phyloP scores from a whole-genome alignment of 2,329 filamentous ascomycete species.

The Ceratocystis colombiana region DNA sequence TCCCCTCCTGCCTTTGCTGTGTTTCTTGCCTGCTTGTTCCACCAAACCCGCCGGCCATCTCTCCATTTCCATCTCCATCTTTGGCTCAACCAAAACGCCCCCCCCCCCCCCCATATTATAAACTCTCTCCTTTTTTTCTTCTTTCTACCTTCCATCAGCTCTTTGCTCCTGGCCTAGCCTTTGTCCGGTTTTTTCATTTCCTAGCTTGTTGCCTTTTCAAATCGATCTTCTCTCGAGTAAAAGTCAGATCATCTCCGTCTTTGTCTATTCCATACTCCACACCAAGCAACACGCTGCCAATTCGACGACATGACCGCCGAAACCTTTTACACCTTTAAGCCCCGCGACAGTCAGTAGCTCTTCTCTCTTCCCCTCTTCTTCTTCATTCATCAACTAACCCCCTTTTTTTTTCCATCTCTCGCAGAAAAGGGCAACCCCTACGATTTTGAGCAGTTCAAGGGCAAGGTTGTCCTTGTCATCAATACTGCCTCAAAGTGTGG shows the following conservation, averaged over 20 bases:
- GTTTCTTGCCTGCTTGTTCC: background rate
- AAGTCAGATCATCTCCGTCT: background rate
- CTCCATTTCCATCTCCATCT: no score
- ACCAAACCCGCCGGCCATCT: no score
- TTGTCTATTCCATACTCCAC: background rate
- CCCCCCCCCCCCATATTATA: no score
- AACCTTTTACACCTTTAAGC: constrained; percentile 71
- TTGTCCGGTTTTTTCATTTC: background rate
- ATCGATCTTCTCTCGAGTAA: background rate
- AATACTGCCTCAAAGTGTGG: constrained; percentile 99
- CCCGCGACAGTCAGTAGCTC: constrained; percentile 59
- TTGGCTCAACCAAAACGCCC: no score
- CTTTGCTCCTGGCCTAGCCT: background rate
- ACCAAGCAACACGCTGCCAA: constrained; percentile 1
- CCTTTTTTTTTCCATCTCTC: constrained; percentile 17
- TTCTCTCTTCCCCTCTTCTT: background rate
- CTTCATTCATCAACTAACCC: background rate
- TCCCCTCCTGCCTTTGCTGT: background rate
- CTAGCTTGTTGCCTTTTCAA: background rate
- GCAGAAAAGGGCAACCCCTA: constrained; percentile 54
- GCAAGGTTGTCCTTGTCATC: constrained; percentile 90
- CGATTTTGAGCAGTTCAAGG: constrained; percentile 60
- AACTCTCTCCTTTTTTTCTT: no score
- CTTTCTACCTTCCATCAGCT: no score
- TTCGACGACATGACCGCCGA: constrained; percentile 10